These are phyloP conservation scores for Stipa capillata DNA, from an alignment of 176 grass and related monocot species.

Conservation along the genomic window DNA sequence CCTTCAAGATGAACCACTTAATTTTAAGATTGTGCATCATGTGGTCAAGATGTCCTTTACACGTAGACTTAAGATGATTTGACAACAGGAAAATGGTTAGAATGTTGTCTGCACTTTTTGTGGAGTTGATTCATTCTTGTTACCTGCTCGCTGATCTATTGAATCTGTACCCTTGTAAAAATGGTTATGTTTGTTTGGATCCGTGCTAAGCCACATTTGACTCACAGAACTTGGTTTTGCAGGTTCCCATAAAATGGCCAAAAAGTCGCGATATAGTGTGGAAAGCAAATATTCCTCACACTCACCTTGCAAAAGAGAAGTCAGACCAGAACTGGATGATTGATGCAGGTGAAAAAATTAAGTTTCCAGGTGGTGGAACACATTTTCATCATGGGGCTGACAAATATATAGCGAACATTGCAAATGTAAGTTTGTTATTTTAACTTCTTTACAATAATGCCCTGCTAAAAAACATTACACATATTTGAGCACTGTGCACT, in stretches of 20 bases:
- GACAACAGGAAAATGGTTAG: background rate
- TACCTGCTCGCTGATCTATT: background rate
- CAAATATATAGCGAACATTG: constrained; percentile 90
- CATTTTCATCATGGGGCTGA: constrained; percentile 98
- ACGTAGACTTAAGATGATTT: background rate
- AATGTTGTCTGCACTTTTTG: background rate
- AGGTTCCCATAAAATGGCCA: constrained; percentile 98
- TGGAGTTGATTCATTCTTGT: background rate
- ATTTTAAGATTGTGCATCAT: background rate
- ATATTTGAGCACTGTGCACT: background rate
- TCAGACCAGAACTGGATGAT: constrained; percentile 99
- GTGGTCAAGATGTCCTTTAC: background rate
- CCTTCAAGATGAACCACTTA: constrained; percentile 3
- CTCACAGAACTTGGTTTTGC: constrained; percentile 12
- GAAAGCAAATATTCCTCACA: constrained; percentile 98
- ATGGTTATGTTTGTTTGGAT: constrained; percentile 5
- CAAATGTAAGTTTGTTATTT: constrained; percentile 68
- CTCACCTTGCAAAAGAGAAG: constrained; percentile 92
- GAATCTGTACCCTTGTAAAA: background rate
- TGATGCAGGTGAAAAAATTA: constrained; percentile 85
- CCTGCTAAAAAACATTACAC: background rate
- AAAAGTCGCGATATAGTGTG: constrained; percentile 95
- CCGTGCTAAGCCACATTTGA: background rate
- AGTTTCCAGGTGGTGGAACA: constrained; percentile 92
- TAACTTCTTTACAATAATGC: background rate